Percentiles rank a stretch among this genome's conserved stretches.
These are phyloP conservation scores for Torrubiellomyces zombiae DNA, from an alignment of 2,329 filamentous ascomycete species.

Conservation along the genomic window DNA sequence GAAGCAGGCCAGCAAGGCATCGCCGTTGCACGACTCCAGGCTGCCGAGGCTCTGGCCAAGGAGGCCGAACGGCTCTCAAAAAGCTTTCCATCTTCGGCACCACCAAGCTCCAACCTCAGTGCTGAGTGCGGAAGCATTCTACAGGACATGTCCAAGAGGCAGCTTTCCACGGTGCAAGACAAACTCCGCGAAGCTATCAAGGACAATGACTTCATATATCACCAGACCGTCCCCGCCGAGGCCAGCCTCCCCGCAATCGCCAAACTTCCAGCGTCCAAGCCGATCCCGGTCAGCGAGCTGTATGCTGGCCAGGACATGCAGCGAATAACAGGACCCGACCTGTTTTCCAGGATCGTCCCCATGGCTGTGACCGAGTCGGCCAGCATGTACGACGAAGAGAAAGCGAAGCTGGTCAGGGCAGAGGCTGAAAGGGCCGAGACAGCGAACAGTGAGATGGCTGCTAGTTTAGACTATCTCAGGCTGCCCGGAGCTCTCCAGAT, in stretches of 20 bases:
- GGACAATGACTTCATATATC: slow-evolving; percentile 98
- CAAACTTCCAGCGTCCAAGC: slow-evolving; percentile 88
- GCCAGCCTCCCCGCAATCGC: slow-evolving; percentile 66
- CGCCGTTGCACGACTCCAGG: slow-evolving; percentile 66
- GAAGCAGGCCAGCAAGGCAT: slow-evolving; percentile 76
- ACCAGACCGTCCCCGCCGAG: slow-evolving; percentile 77
- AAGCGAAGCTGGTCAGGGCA: slow-evolving; percentile 84
- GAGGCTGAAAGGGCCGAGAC: slow-evolving; percentile 88
- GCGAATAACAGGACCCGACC: slow-evolving; percentile 87
- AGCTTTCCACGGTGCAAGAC: slow-evolving; percentile 64
- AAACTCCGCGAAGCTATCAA: slow-evolving; percentile 62
- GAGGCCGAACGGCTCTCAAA: slow-evolving; percentile 64
- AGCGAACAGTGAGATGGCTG: slow-evolving; percentile 89
- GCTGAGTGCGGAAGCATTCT: slow-evolving; percentile 62
- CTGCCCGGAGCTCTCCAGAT: slow-evolving; percentile 80
- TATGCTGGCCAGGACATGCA: slow-evolving; percentile 97
- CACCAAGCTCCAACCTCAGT: slow-evolving; percentile 66
- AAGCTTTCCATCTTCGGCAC: slow-evolving; percentile 63
- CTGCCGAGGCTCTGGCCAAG: slow-evolving; percentile 62
- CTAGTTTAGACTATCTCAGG: slow-evolving; percentile 84
- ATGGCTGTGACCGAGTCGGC: slow-evolving; percentile 93
- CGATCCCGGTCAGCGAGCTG: slow-evolving; percentile 89
- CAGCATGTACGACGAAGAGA: slow-evolving; percentile 95
- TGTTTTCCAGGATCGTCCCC: slow-evolving; percentile 92
- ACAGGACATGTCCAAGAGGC: slow-evolving; percentile 69